Evolutionary conservation across 2,329 filamentous ascomycete species (phyloP).

Genomic region (Cercospora nicotianae): DNA sequence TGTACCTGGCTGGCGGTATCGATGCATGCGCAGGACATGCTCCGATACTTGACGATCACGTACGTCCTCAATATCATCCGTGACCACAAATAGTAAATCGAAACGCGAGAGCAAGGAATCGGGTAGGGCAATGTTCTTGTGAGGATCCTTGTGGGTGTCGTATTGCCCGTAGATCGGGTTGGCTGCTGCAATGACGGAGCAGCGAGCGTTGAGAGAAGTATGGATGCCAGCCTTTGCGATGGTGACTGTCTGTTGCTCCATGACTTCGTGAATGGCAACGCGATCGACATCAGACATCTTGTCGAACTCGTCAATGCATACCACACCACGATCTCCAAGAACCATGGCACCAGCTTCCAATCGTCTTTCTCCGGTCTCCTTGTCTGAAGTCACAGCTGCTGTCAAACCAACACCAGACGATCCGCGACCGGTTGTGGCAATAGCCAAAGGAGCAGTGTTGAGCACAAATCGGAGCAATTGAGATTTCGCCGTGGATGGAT

Average conservation of each 20-base stretch:
- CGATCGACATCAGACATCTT: constrained; percentile 99
- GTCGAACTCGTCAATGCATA: constrained; percentile 99
- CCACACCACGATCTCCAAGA: constrained; percentile 90
- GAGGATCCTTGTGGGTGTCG: constrained; percentile 96
- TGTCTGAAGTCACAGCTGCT: constrained; percentile 92
- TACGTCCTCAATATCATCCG: constrained; percentile 94
- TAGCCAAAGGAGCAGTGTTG: constrained; percentile 93
- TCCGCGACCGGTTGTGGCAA: constrained; percentile 90
- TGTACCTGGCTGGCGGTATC: constrained; percentile 86
- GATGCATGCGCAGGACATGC: constrained; percentile 95
- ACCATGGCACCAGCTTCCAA: constrained; percentile 99
- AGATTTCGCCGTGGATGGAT: constrained; percentile 98
- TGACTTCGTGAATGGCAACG: constrained; percentile 99
- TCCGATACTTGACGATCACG: constrained; percentile 90
- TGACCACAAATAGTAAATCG: constrained; percentile 95
- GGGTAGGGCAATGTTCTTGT: constrained; percentile 96
- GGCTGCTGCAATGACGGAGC: constrained; percentile 92
- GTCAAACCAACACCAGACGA: constrained; percentile 98
- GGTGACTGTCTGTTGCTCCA: constrained; percentile 99
- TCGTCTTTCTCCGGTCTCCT: constrained; percentile 92
- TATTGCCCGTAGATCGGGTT: constrained; percentile 99
- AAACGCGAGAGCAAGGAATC: constrained; percentile 98
- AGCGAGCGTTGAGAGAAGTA: constrained; percentile 93
- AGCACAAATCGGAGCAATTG: constrained; percentile 94
- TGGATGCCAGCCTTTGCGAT: constrained; percentile 99